Conservation (phyloP, 306 rosid genomes). For the Datisca glomerata region DNA sequence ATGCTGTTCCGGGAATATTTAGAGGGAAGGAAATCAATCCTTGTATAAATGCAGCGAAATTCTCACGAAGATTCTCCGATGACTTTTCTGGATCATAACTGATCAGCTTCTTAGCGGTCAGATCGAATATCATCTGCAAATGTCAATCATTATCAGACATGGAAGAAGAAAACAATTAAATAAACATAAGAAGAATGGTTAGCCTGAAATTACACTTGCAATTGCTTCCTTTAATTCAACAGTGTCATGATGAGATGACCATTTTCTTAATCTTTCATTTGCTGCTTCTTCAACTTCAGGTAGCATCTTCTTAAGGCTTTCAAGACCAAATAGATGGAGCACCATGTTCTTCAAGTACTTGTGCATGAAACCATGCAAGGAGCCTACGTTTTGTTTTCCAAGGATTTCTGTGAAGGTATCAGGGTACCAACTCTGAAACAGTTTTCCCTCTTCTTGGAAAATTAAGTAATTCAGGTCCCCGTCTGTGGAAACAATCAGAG, state of each 20-base stretch:
- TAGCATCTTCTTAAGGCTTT: slow-evolving; percentile 41
- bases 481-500: slow-evolving; percentile 52
- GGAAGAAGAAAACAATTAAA: not conserved
- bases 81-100: slow-evolving; percentile 40
- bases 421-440: slow-evolving; percentile 57
- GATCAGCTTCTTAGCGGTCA: slow-evolving; percentile 43
- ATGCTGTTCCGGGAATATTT: slow-evolving; percentile 76
- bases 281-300: slow-evolving; percentile 34
- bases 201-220: slow-evolving; percentile 22
- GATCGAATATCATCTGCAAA: slow-evolving; percentile 52
- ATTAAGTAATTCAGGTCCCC: slow-evolving; percentile 47
- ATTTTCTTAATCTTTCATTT: slow-evolving; percentile 21
- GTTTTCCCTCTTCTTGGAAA: slow-evolving; percentile 50
- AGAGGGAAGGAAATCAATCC: slow-evolving; percentile 86
- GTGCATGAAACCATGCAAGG: slow-evolving; percentile 45
- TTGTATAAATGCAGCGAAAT: slow-evolving; percentile 63
- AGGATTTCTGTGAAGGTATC: slow-evolving; percentile 42
- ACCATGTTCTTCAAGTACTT: slow-evolving; percentile 56
- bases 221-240: slow-evolving; percentile 50
- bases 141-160: slow-evolving; percentile 9
- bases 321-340: slow-evolving; percentile 45
- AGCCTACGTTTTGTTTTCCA: slow-evolving; percentile 37
- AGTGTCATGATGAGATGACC: slow-evolving; percentile 25
- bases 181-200: not conserved
- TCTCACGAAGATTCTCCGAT: slow-evolving; percentile 43